A percentile compares a stretch with the other conserved stretches of the same genome.
phyloP scores from a whole-genome alignment of 345 rosid species.

The Lumnitzera racemosa region DNA sequence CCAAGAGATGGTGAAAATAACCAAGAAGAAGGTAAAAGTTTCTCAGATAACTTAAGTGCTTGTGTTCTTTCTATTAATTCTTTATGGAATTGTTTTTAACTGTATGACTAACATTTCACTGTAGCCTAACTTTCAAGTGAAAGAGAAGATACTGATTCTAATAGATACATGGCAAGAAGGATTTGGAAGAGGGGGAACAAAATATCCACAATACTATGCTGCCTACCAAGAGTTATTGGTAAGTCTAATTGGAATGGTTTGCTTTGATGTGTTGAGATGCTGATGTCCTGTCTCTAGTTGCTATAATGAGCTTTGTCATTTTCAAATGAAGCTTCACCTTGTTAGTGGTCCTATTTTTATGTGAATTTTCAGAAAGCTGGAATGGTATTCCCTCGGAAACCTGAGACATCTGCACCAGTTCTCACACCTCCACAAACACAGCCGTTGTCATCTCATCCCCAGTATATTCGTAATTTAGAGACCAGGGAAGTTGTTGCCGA shows the following conservation, averaged over 20 bases:
- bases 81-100: constrained; percentile 4
- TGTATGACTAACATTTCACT: constrained; percentile 5
- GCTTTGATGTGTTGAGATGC: neutral
- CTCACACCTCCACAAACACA: constrained; percentile 95
- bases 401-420: constrained; percentile 65
- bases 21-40: constrained; percentile 73
- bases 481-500: constrained; percentile 72
- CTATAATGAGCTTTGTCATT: neutral
- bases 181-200: constrained; percentile 72
- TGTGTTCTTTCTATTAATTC: constrained; percentile 1
- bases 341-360: neutral
- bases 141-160: constrained; percentile 75
- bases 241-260: constrained; percentile 2
- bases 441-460: neutral
- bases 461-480: constrained; percentile 11
- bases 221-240: constrained; percentile 86
- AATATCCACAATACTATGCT: constrained; percentile 74
- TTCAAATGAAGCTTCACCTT: neutral
- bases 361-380: constrained; percentile 49
- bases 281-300: constrained; percentile 1
- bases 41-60: neutral
- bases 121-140: constrained; percentile 92
- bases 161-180: constrained; percentile 73
- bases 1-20: constrained; percentile 90
- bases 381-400: constrained; percentile 82